phyloP scores from a whole-genome alignment of 257 asterid genomes.

The Anisodus acutangulus region DNA sequence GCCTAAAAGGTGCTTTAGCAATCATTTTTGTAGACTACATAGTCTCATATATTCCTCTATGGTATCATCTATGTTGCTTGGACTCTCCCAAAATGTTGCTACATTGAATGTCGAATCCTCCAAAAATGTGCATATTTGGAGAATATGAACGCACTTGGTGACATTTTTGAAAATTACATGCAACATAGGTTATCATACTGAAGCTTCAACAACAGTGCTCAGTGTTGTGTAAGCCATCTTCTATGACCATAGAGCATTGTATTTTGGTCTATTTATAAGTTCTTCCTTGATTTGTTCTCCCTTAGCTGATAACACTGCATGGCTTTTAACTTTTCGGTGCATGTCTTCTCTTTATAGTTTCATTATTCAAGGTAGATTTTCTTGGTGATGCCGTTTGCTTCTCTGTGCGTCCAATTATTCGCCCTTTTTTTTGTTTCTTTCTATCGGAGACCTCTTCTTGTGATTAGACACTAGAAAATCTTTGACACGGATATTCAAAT shows the following conservation, averaged over 20 bases:
- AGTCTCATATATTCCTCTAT: background rate
- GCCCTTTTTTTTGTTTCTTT: background rate
- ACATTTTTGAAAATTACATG: too few relatives aligned
- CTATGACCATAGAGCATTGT: background rate
- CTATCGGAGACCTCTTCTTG: background rate
- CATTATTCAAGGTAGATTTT: background rate
- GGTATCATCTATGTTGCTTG: background rate
- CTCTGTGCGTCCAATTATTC: background rate
- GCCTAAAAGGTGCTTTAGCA: conserved; percentile 3
- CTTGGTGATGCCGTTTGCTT: background rate
- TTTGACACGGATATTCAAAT: background rate
- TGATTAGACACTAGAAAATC: background rate
- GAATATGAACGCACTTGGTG: too few relatives aligned
- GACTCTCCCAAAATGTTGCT: too few relatives aligned
- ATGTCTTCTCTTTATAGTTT: background rate
- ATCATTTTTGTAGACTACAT: background rate
- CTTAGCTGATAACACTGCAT: background rate
- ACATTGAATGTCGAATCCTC: too few relatives aligned
- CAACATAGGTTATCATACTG: background rate
- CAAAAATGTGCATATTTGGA: too few relatives aligned
- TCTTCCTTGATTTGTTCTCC: background rate
- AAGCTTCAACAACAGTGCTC: background rate
- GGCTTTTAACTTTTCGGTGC: background rate
- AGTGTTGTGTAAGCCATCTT: background rate
- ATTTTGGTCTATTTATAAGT: background rate